Conservation (phyloP, 257 asterid species). For the Solanum commersonii region DNA sequence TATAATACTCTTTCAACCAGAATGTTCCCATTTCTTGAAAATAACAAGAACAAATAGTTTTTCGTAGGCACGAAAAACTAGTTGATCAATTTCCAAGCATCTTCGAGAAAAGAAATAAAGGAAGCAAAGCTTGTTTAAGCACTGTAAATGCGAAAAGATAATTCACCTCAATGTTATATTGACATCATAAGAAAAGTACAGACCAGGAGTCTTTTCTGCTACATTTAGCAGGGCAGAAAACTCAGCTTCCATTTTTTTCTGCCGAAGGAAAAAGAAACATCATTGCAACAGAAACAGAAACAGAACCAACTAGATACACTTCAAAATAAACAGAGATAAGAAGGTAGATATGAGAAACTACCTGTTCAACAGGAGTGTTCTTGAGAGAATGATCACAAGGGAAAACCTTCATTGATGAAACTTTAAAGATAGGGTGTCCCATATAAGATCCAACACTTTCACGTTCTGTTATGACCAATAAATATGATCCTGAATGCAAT, state of each 20-base stretch:
- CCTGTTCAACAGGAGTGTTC: constrained; percentile 70
- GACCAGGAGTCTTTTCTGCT: constrained; percentile 68
- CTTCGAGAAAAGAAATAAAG: background rate
- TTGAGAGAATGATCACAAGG: constrained; percentile 85
- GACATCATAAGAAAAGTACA: constrained; percentile 84
- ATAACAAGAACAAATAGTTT: background rate
- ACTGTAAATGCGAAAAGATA: background rate
- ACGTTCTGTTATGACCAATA: constrained; percentile 71
- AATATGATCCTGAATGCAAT: constrained; percentile 58
- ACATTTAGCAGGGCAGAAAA: constrained; percentile 52
- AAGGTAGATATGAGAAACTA: constrained; percentile 7
- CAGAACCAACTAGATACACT: background rate
- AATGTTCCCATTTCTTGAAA: background rate
- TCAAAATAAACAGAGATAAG: background rate
- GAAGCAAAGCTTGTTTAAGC: background rate
- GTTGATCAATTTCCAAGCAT: background rate
- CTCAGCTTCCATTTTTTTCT: constrained; percentile 79
- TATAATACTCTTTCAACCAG: background rate
- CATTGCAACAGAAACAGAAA: constrained; percentile 8
- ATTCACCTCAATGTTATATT: constrained; percentile 83
- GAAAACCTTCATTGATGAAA: constrained; percentile 65
- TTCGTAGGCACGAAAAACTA: background rate
- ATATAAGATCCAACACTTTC: constrained; percentile 70
- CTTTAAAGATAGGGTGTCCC: constrained; percentile 79
- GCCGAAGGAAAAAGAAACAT: constrained; percentile 15